Base-by-base conservation (phyloP, 2,329 filamentous ascomycete genomes). In the Thelonectria discophora region DNA sequence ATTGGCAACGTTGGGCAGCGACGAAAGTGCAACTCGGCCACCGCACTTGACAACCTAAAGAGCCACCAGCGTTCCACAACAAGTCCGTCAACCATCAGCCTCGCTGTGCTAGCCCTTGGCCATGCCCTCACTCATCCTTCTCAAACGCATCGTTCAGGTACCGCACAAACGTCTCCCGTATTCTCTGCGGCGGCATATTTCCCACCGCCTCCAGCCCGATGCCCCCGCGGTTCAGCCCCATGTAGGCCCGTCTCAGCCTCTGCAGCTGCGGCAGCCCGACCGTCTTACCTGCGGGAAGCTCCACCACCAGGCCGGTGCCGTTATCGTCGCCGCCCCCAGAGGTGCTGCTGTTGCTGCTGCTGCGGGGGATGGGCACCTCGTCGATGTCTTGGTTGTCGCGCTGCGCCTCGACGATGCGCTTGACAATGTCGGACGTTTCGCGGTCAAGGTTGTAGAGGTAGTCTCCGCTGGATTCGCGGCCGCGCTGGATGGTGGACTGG, bases 381-480 rank as follows among this genome's bases (percentile, higher is more conserved):
- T 80, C 85, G 6, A 82, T 86, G 64, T 90, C 69, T 43, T 65
- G 89, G 55, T 92, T 88, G 58, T 92, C 89, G 53, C 86, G 84
- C 73, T 91, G 86, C 79, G 87, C 88, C 49, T 90, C 86, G 58
- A 91, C 77, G 39, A 96, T 88, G 58, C 82, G 82, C 68, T 87
- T 86, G 55, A 95, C 84, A 30, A 96, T 86, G 55, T 90, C 90
- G 68, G 93, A 92, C 8, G 92, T 94, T 73, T 88, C 88, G 65
- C 87, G 87, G 76, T 96, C 92, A 21, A 96, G 82, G 62, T 92
- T 84, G 74, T 95, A 93, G 54, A 96, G 82, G 74, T 93, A 94
- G 72, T 94, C 90, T 73, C 88, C 74, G 78, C 88, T 70, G 74
- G 88, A 82, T 81, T 92, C 83, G 81, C 82, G 78, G 58, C 84